Conservation (phyloP, 2,329 filamentous ascomycete species). For the Exophiala oligosperma region DNA sequence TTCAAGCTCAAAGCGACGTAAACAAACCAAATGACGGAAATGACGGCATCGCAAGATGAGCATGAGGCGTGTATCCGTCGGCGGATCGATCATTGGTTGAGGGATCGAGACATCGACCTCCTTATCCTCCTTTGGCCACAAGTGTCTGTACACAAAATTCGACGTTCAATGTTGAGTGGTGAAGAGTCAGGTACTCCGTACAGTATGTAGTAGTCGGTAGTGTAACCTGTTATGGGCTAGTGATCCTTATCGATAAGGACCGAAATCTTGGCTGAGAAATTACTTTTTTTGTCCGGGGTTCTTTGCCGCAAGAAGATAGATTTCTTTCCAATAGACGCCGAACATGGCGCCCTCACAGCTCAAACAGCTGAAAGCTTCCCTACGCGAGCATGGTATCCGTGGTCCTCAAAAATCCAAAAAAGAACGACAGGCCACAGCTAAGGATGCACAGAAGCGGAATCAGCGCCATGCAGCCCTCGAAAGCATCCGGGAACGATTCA, state of each 20-base stretch:
- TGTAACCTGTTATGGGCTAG: no score
- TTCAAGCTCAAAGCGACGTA: no score
- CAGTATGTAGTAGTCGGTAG: no score
- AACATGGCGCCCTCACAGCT: slow-evolving; percentile 92
- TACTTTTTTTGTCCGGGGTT: neutral
- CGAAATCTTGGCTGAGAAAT: neutral
- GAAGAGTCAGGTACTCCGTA: no score
- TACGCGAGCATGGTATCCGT: slow-evolving; percentile 84
- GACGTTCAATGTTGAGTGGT: no score
- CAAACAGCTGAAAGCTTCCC: slow-evolving; percentile 88
- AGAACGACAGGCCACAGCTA: slow-evolving; percentile 74
- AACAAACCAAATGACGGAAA: no score
- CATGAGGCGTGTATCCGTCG: no score
- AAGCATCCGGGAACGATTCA: slow-evolving; percentile 91
- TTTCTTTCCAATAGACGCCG: slow-evolving; percentile 1
- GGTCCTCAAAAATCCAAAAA: slow-evolving; percentile 95
- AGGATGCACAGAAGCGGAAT: slow-evolving; percentile 71
- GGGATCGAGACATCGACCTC: no score
- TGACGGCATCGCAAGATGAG: no score
- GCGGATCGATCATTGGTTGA: no score
- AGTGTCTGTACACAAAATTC: no score
- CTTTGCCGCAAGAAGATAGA: neutral
- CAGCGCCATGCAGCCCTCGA: slow-evolving; percentile 76
- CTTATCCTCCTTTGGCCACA: no score
- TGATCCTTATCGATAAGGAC: neutral